Evolutionary conservation across 352 stramenopile species (phyloP), one percentile per base, ranked within the genome.

Genomic region (Phytophthora chlamydospora): DNA sequence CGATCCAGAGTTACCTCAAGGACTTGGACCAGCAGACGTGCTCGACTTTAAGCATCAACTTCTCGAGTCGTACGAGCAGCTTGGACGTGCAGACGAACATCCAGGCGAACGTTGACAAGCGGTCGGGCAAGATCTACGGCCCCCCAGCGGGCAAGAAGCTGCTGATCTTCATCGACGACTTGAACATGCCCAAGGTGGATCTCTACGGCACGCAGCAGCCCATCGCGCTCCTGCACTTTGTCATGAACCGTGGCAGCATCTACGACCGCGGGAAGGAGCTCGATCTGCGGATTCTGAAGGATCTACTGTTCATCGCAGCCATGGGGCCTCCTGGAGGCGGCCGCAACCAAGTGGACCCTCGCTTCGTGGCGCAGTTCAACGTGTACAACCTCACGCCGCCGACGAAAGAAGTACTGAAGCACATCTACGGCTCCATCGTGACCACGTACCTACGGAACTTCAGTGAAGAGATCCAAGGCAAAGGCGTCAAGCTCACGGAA

Each of bases 131-230:
- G 47, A 97, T 98, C 44, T 98, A 98, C 63, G 96, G 95, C 6
- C 95, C 95, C 19, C 88, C 93, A 0, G 80, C 88, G 0, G 95
- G 95, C 4, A 98, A 98, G 69, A 97, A 98, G 44, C 78, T 98
- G 9, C 72, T 98, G 41, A 78, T 98, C 19, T 98, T 98, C 55
- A 91, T 98, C 39, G 96, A 98, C 60, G 96, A 98, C 69, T 75
- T 98, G 57, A 98, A 98, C 68, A 98, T 98, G 95, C 96, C 96
- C 33, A 98, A 97, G 61, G 92, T 98, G 3, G 96, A 98, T 67
- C 62, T 93, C 10, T 98, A 98, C 66, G 96, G 96, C 44, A 98
- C 96, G 2, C 96, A 98, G 68, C 93, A 98, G 58, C 96, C 96
- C 0, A 98, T 98, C 53, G 93, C 95, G 3, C 70, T 98, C 12